Evolutionary conservation across 306 rosid genomes (phyloP), one percentile per base, ranked within the genome.

Genomic region (Rosa rugosa): DNA sequence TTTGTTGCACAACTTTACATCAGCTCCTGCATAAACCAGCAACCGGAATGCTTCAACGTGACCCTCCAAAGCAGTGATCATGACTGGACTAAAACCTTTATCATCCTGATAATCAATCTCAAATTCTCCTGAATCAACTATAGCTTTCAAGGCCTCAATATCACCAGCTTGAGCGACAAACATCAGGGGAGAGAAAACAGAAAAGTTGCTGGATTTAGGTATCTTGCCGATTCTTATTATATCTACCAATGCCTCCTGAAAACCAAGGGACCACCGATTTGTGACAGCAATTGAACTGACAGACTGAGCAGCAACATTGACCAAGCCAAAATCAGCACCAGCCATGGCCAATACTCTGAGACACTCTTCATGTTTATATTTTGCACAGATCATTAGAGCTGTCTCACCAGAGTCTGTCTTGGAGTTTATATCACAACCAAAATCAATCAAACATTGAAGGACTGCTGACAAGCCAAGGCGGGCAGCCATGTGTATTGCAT

Each of bases 11-110:
- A 90, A 73, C 82, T 90, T 90, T 25, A 92, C 97, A 85, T 91
- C 92, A 8, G 97, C 95, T 45, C 97, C 99, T 23, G 97, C 97
- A 84, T 87, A 89, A 50, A 92, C 95, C 76, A 94, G 92, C 75
- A 89, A 79, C 45, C 90, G 88, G 80, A 92, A 94, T 41, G 92
- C 92, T 77, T 94, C 95, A 5, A 90, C 91, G 0, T 92, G 90
- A 13, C 97, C 97, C 81, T 84, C 84, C 60, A 75, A 80, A 72
- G 99, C 99, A 56, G 95, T 81, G 57, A 88, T 78, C 97, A 92
- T 94, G 69, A 87, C 91, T 13, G 97, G 90, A 1, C 97, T 85
- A 84, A 85, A 91, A 60, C 99, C 99, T 50, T 79, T 76, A 59
- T 87, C 89, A 54, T 94, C 97, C 80, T 91, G 97, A 79, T 85